Base-by-base conservation (phyloP, 257 asterid species). In the Ilex aquifolium region DNA sequence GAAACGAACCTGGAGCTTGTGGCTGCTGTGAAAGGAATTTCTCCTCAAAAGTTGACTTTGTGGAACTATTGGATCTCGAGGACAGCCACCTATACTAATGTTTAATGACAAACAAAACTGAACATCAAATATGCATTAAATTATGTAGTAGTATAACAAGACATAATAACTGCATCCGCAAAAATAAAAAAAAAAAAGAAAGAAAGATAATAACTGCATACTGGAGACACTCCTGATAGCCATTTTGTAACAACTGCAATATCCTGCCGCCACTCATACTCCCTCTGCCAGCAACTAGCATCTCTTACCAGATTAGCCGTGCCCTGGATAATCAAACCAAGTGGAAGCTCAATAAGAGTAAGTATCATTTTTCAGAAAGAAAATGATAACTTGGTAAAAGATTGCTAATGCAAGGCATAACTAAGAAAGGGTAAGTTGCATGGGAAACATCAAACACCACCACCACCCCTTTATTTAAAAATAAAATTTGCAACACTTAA, bases 41-140 rank as follows among this genome's bases (percentile, higher is more conserved):
- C 74, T 93, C 99, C 82, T 87, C 99, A 77, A 93, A 83, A 10
- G 88, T 84, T 39, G 96, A 84, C 80, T 79, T 85, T 51, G 90
- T 48, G 46, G 96, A 73, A 68, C 86, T 77, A 69, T 69, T 75
- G 56, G 95, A 78, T 75, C 96, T 84, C 67, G 94, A 80, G 44
- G 99, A 84, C 65, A 93, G 92, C 96, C 97, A 87, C 90, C 99
- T 87, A 82, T 93, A 93, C 99, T 93, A 84, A 78, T 73, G 77
- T 73, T 64, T 61, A 57, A 63, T 76, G 15, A 53, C 57, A 66
- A 75, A 72, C 51, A 56, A 68, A 64, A 76, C 70, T 82, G 82
- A 78, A 75, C 60, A 65, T 31, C 69, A 57, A 67, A 67, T 57
- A 55, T 29, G n/a, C 40, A 46, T 58, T 8, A 69, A 29, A 44